Base-by-base conservation (phyloP, 2,329 filamentous ascomycete species). In the Lanzia echinophila region DNA sequence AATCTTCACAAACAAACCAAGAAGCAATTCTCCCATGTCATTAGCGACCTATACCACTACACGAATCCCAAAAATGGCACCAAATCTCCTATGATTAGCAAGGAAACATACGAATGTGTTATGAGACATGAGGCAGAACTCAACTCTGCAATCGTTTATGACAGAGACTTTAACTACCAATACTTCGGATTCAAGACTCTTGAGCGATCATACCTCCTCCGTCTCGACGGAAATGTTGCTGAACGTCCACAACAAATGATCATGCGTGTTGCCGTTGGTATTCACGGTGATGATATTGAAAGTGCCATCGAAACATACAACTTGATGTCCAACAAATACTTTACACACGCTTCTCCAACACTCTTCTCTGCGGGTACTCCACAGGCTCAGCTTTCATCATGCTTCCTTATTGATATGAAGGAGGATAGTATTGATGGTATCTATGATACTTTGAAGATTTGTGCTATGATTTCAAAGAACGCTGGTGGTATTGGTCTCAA, bases 1-100 rank as follows among this genome's bases (percentile, higher is more conserved):
- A 99, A 99, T 77, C 87, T 99, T 56, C 94, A 99, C 85, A 99
- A 99, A 78, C 94, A 99, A 81, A 99, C 94, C 61, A 97, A 97
- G 83, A 99, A 99, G 81, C 92, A 97, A 71, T 99, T 95, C 78
- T 97, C 94, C n/a, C 79, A 89, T 47, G 94, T 99, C 56, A 82
- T 99, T 65, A 86, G 83, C 65, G 94, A 99, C 67, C 83, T 99
- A 41, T 96, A 92, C 76, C 81, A 94, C 77, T 99, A 96, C 72
- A 78, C 95, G 73, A 99, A 99, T 77, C 90, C 92, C 58, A 95
- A 89, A 76, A 99, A 96, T 73, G 75, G 78, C 59, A 86, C 79
- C 63, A 70, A 79, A 7, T 92, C 91, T 48, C 92, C 94, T 54
- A 99, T 99, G 94, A 97, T 99, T 68, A 90, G 92, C 42, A 77